These are phyloP conservation scores for Pogostemon cablin DNA, from an alignment of 257 asterid species.

Conservation along the genomic window DNA sequence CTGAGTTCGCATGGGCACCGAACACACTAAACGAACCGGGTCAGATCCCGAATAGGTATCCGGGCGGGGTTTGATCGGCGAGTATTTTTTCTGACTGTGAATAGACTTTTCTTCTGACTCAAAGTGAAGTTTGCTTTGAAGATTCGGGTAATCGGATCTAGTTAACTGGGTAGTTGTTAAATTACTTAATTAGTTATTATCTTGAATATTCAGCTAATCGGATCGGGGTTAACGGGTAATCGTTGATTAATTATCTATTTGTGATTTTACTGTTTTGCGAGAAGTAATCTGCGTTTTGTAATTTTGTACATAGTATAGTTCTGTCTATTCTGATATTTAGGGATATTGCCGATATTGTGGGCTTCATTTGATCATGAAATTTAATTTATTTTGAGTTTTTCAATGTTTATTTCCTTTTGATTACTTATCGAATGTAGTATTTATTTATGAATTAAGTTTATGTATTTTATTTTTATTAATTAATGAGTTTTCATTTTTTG, in stretches of 20 bases:
- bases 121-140: constrained; percentile 15
- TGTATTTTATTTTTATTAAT: too few species aligned
- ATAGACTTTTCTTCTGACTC: constrained; percentile 27
- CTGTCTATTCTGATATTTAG: background rate
- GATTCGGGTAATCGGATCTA: constrained; percentile 27
- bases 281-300: constrained; percentile 24
- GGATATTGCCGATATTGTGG: background rate
- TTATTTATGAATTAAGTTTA: too few species aligned
- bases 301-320: constrained; percentile 20
- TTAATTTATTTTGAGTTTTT: constrained; percentile 11
- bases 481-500: too few species aligned
- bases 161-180: constrained; percentile 21
- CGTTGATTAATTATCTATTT: constrained; percentile 31
- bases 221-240: constrained; percentile 27
- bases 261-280: constrained; percentile 10
- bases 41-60: background rate
- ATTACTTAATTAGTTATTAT: constrained; percentile 15
- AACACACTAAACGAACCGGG: constrained; percentile 29
- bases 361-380: constrained; percentile 4
- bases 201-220: background rate
- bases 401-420: background rate
- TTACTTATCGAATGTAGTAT: too few species aligned
- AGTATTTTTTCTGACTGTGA: constrained; percentile 12
- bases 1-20: constrained; percentile 35
- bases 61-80: background rate